A percentile compares a stretch with the other conserved stretches of the same genome.
These are phyloP conservation scores for Helicostylum pulchrum DNA, from an alignment of 192 early-diverging fungal species.

Conservation along the genomic window DNA sequence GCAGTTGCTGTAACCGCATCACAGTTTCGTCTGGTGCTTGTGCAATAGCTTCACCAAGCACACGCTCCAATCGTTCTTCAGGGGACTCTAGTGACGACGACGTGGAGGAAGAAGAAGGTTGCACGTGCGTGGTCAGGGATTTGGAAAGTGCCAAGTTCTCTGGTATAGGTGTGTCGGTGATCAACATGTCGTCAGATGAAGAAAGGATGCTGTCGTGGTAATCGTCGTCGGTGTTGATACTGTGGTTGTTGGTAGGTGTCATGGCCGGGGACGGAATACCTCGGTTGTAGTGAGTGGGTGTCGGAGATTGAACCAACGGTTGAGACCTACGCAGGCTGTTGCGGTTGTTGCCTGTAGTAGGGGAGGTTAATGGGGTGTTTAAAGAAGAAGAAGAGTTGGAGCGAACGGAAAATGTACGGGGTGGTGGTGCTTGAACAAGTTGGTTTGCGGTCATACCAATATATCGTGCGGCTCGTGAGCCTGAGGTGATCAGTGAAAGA, in stretches of 20 bases:
- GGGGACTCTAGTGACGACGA: slow-evolving; percentile 6
- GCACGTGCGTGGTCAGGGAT: too few relatives aligned
- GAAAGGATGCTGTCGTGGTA: slow-evolving; percentile 10
- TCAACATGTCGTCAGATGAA: slow-evolving; percentile 12
- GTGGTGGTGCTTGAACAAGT: slow-evolving; percentile 25
- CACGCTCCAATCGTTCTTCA: slow-evolving; percentile 19
- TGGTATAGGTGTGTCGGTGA: slow-evolving; percentile 28
- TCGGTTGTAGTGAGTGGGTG: not conserved
- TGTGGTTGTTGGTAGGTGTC: slow-evolving; percentile 8
- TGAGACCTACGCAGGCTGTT: slow-evolving; percentile 3
- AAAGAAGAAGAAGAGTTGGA: not conserved
- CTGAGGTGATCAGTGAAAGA: slow-evolving; percentile 46
- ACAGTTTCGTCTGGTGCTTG: slow-evolving; percentile 33
- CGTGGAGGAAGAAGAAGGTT: too few relatives aligned
- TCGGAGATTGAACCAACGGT: slow-evolving; percentile 1
- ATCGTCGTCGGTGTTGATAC: slow-evolving; percentile 17
- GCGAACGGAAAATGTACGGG: not conserved
- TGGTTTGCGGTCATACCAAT: slow-evolving; percentile 56
- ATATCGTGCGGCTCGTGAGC: slow-evolving; percentile 57
- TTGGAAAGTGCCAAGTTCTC: slow-evolving; percentile 25
- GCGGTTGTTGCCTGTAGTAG: not conserved
- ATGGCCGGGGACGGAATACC: slow-evolving; percentile 9
- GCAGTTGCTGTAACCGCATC: slow-evolving; percentile 55
- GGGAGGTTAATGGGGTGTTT: slow-evolving; percentile 6
- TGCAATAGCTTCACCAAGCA: slow-evolving; percentile 20